Evolutionary conservation across 768 basidiomycete species (phyloP), one percentile per base, ranked within the genome.

Genomic region (Boletus barrowsii): DNA sequence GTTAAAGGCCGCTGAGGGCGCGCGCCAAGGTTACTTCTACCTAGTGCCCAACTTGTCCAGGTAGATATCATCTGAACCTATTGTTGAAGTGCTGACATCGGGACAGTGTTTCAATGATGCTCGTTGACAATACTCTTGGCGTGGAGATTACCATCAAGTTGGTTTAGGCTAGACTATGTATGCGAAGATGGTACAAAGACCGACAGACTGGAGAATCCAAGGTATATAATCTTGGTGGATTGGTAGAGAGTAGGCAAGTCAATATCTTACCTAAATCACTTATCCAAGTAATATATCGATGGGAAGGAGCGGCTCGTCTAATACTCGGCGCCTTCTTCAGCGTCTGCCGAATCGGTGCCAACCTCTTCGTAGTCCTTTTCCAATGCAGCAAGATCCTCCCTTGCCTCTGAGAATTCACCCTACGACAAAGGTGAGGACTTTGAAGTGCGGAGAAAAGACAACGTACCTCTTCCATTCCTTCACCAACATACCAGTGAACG

Each of bases 361-460:
- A 89, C 92, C 73, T 96, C 91, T 71, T 93, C 90, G 66, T 93
- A 93, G 71, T 93, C 93, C 72, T 91, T 95, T 76, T 98, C 95
- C 55, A 98, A 83, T 8, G 96, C 96, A 41, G 96, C 96, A 57
- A 98, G 86, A 76, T 98, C 96, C 72, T 98, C 96, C 63, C 95
- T 89, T 43, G 96, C 96, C 76, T 97, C 95, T 44, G 93, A 94
- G 76, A 98, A 98, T 76, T 98, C 96, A 73, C 96, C 96, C 78
- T 83, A 47, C n/a, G 51, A 42, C 24, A 4, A 11, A 6, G 14
- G 40, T 69, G 17, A 65, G 61, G 14, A 11, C 18, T 10, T 41
- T 50, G 29, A 42, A 52, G 15, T 17, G 24, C 50, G 36, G 59
- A 35, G 17, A 53, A 39, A 17, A 51, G 47, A 48, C 9, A 10